A percentile compares a stretch with the other conserved stretches of the same genome.
These are phyloP conservation scores for Fusarium graminum DNA, from an alignment of 2,329 filamentous ascomycete species.

Conservation along the genomic window DNA sequence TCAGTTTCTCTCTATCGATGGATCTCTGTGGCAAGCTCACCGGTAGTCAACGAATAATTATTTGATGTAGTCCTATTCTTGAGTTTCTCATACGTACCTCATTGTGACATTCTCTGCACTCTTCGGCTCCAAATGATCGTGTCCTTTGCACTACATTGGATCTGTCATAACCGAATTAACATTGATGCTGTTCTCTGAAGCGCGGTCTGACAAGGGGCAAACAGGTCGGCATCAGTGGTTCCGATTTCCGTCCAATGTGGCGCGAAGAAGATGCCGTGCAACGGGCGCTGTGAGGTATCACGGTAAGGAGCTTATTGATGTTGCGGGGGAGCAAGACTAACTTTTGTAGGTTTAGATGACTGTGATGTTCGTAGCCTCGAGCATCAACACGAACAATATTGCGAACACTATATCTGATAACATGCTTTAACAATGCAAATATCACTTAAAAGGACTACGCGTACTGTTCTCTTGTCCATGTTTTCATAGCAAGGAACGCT, in stretches of 20 bases:
- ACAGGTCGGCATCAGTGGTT: slow-evolving; percentile 51
- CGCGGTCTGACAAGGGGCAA: slow-evolving; percentile 54
- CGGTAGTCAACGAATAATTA: neutral
- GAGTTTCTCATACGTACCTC: neutral
- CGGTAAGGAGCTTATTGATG: slow-evolving; percentile 41
- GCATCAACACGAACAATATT: slow-evolving; percentile 56
- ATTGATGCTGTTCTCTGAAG: too few species aligned
- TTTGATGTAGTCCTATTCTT: too few species aligned
- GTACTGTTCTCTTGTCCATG: neutral
- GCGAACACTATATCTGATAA: slow-evolving; percentile 55
- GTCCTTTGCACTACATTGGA: too few species aligned
- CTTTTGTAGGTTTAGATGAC: slow-evolving; percentile 47
- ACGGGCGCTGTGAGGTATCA: slow-evolving; percentile 55
- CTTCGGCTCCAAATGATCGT: too few species aligned
- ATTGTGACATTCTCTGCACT: neutral
- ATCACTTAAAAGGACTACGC: slow-evolving; percentile 33
- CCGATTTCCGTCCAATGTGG: slow-evolving; percentile 53
- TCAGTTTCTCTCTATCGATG: too few species aligned
- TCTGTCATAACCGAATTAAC: too few species aligned
- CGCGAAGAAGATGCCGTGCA: slow-evolving; percentile 53
- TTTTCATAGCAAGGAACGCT: neutral
- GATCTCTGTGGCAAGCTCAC: too few species aligned
- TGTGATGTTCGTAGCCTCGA: slow-evolving; percentile 50
- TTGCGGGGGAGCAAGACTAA: accelerated
- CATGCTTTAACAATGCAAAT: slow-evolving; percentile 51